Percentiles rank a stretch among this genome's conserved stretches.
phyloP scores from a whole-genome alignment of 495 filamentous ascomycete species.

The Sabuloglossum arenarium region DNA sequence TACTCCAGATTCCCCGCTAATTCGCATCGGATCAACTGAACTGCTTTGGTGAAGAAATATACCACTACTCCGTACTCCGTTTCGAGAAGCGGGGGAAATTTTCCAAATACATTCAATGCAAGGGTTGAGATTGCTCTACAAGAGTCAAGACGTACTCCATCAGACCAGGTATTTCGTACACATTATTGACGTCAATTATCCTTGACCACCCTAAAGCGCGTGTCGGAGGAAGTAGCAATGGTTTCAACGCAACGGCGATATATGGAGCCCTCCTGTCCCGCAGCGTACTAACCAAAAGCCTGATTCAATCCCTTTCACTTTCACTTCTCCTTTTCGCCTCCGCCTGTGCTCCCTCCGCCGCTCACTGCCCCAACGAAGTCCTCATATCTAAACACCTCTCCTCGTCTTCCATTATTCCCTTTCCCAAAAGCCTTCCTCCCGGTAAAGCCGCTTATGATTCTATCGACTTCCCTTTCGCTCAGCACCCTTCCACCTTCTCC shows the following conservation, averaged over 20 bases:
- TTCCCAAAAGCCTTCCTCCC: constrained; percentile 57
- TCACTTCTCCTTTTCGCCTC: neutral
- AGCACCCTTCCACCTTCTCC: constrained; percentile 36
- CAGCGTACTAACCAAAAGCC: neutral
- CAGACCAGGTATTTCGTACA: neutral
- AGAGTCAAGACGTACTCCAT: neutral
- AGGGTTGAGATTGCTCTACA: too few relatives aligned
- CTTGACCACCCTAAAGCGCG: neutral
- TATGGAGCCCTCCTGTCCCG: neutral
- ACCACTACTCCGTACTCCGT: too few relatives aligned
- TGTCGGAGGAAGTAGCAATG: neutral
- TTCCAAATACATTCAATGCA: too few relatives aligned
- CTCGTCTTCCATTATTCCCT: constrained; percentile 22
- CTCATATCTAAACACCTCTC: constrained; percentile 59
- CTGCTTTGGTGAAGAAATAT: too few relatives aligned
- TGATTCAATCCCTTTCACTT: neutral
- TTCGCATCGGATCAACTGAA: too few relatives aligned
- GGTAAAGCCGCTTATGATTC: constrained; percentile 63
- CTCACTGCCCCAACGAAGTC: constrained; percentile 49
- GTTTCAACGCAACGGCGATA: neutral
- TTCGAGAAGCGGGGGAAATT: too few relatives aligned
- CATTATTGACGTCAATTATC: neutral
- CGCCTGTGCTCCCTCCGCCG: neutral
- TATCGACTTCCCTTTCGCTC: constrained; percentile 60
- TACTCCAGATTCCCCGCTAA: too few relatives aligned